phyloP scores from a whole-genome alignment of 2,329 filamentous ascomycete species.

The Aspergillus ruber region DNA sequence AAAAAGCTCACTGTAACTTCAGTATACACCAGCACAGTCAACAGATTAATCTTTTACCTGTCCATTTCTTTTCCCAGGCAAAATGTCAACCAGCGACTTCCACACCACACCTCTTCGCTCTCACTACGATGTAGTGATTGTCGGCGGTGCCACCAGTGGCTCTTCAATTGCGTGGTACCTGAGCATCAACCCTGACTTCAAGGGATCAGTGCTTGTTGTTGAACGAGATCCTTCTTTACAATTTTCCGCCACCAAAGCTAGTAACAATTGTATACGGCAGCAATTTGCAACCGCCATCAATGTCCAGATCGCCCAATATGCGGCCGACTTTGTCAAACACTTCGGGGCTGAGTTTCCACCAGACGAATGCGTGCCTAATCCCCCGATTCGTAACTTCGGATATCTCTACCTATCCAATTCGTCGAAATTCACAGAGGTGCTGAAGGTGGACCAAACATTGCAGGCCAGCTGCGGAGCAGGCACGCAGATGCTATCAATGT shows the following conservation, averaged over 20 bases:
- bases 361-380: constrained; percentile 1
- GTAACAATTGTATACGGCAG: constrained; percentile 15
- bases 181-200: constrained; percentile 4
- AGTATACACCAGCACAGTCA: too few relatives aligned
- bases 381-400: constrained; percentile 1
- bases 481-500: background rate
- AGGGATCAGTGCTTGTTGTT: constrained; percentile 9
- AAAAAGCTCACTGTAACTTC: too few relatives aligned
- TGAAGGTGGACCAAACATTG: constrained; percentile 2
- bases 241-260: constrained; percentile 11
- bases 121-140: constrained; percentile 11
- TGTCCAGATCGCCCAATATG: constrained; percentile 12
- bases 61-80: background rate
- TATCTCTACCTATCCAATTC: constrained; percentile 5
- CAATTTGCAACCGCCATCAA: constrained; percentile 15
- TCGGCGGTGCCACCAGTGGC: constrained; percentile 12
- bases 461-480: constrained; percentile 2
- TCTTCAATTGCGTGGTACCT: constrained; percentile 11
- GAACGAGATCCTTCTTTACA: constrained; percentile 10
- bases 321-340: constrained; percentile 8
- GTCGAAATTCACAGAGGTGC: constrained; percentile 1
- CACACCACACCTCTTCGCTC: background rate
- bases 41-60: too few relatives aligned
- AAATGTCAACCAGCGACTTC: background rate
- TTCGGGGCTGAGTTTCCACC: constrained; percentile 5